Base-by-base conservation (phyloP, 768 basidiomycete genomes). In the Boletus tylopilopsis region DNA sequence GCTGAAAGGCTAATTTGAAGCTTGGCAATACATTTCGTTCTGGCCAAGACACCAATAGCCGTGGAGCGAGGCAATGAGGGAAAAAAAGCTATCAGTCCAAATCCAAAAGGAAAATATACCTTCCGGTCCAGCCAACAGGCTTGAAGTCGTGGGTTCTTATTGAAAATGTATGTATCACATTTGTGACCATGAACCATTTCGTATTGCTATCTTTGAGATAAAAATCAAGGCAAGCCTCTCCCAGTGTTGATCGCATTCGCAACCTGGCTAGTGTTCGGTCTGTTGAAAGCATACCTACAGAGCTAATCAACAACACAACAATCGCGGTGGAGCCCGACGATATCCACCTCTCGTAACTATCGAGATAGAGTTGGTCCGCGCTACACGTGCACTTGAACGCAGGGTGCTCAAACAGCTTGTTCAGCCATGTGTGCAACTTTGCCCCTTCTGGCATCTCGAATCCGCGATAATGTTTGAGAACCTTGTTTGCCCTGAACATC, bases 171-270 rank as follows among this genome's bases (percentile, higher is more conserved):
- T 29, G 27, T 30, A 13, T 30, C 29, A 30, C 29, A 30, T 30
- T 30, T 29, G 29, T 30, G 29, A 30, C 13, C 1, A 34, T 13
- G 15, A 34, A 34, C n/a, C 15, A 1, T 34, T 34, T 0, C 2
- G 33, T 32, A 35, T 16, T 11, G 3, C 16, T 16, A 4, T 24
- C 34, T n/a, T 27, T 29, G 16, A 12, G 12, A 15, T 6, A 11
- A 29, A 7, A 5, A 47, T 82, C 69, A 88, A 45, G 87, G 87
- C 25, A 89, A 66, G 0, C 71, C 75, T 43, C 71, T 74, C 19
- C 85, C 86, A 7, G 78, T 64, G 51, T 89, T 89, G 57, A 88
- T 88, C 5, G 87, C 87, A 54, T 79, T 81, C 6, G 85, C 86
- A 11, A 87, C 83, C 57, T 83, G 82, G 56, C 85, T 87, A 5